Percentiles rank a stretch among this genome's conserved stretches.
Evolutionary conservation across 495 filamentous ascomycete genomes (phyloP).

Genomic region (Neurospora tetrasperma): DNA sequence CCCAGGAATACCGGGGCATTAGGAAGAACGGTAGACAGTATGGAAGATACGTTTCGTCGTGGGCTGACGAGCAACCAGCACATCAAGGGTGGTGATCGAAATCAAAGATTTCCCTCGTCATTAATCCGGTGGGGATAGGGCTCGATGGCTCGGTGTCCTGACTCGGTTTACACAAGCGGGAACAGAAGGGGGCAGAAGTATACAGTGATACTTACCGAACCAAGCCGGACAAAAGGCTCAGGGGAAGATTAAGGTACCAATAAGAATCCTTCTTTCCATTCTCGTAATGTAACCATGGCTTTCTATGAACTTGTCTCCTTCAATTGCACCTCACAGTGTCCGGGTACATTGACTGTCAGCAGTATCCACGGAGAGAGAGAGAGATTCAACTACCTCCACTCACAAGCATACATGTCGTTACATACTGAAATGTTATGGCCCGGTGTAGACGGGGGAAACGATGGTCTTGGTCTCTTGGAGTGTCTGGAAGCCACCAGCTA

Average conservation of each 20-base stretch:
- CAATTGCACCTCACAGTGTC: no score
- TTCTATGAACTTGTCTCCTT: no score
- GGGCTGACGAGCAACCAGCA: not conserved
- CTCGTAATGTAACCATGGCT: no score
- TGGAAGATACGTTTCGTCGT: not conserved
- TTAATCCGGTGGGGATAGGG: not conserved
- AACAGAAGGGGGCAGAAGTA: not conserved
- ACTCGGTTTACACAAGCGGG: not conserved
- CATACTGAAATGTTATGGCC: no score
- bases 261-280: not conserved
- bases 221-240: not conserved
- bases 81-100: not conserved
- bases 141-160: not conserved
- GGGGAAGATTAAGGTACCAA: not conserved
- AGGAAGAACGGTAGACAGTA: not conserved
- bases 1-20: not conserved
- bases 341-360: no score
- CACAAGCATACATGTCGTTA: no score
- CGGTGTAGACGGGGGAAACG: no score
- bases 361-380: no score
- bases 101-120: not conserved
- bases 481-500: no score
- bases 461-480: no score
- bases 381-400: no score
- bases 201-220: not conserved